These are phyloP conservation scores for Chenopodium album DNA, from an alignment of 148 eudicot genomes.

Conservation along the genomic window DNA sequence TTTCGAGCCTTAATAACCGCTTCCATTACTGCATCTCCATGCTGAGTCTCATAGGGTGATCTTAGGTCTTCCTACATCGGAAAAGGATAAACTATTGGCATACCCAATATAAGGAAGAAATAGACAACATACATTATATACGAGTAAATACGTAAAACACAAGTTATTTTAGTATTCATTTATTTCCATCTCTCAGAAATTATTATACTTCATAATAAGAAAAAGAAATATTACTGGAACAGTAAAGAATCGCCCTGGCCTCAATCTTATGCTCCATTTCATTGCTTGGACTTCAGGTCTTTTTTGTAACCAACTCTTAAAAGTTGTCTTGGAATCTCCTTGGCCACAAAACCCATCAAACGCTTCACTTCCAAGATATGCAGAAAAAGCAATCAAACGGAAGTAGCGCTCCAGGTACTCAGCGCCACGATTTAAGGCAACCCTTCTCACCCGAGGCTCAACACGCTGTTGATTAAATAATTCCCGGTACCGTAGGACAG, in stretches of 20 bases:
- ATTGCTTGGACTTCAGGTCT: conserved; percentile 96
- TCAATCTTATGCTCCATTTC: conserved; percentile 95
- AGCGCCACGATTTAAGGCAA: conserved; percentile 90
- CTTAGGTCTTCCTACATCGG: conserved; percentile 72
- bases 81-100: conserved; percentile 22
- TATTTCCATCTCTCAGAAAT: neutral
- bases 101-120: neutral
- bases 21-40: conserved; percentile 98
- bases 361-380: conserved; percentile 94
- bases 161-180: neutral
- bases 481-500: conserved; percentile 78
- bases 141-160: neutral
- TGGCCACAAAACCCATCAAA: conserved; percentile 85
- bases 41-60: conserved; percentile 83
- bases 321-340: conserved; percentile 74
- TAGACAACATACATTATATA: neutral
- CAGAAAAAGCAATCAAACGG: conserved; percentile 92
- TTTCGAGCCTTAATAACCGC: conserved; percentile 81
- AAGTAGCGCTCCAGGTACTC: conserved; percentile 95
- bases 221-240: conserved; percentile 66
- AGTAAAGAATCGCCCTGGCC: conserved; percentile 94
- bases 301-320: conserved; percentile 85
- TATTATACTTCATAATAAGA: neutral
- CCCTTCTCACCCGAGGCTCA: conserved; percentile 90
- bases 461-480: conserved; percentile 79